Evolutionary conservation across 805 yeast species (phyloP).

Genomic region (Metschnikowia similis): DNA sequence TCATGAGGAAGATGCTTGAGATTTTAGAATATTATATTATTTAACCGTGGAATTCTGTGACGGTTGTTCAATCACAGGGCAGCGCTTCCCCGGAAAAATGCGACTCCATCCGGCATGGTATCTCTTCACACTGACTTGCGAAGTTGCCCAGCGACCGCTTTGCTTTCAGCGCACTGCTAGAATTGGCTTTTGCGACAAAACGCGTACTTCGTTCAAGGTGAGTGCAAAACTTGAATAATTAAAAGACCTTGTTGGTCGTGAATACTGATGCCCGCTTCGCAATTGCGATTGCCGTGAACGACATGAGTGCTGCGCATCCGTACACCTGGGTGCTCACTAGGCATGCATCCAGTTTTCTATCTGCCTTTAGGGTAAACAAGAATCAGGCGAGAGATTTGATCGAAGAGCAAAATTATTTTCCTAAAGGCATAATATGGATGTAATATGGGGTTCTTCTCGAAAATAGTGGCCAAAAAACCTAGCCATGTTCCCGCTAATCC

Average conservation of each 20-base stretch:
- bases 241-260: not conserved
- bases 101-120: not conserved
- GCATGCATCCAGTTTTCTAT: not conserved
- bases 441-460: not conserved
- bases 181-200: too few relatives aligned
- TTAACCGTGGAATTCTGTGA: not conserved
- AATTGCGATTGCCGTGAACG: not conserved
- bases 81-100: not conserved
- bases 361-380: not conserved
- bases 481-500: not conserved
- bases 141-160: not conserved
- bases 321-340: constrained; percentile 2
- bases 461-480: not conserved
- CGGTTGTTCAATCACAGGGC: not conserved
- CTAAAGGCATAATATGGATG: not conserved
- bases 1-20: too few relatives aligned
- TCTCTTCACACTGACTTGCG: not conserved
- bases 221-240: not conserved
- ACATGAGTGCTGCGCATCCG: not conserved
- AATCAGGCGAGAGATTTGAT: not conserved
- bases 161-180: too few relatives aligned
- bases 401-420: not conserved
- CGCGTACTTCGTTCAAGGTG: not conserved
- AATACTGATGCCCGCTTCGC: not conserved
- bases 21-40: not conserved